Conservation (phyloP, 441 rosid species). For the Pelargonium citronellum region DNA sequence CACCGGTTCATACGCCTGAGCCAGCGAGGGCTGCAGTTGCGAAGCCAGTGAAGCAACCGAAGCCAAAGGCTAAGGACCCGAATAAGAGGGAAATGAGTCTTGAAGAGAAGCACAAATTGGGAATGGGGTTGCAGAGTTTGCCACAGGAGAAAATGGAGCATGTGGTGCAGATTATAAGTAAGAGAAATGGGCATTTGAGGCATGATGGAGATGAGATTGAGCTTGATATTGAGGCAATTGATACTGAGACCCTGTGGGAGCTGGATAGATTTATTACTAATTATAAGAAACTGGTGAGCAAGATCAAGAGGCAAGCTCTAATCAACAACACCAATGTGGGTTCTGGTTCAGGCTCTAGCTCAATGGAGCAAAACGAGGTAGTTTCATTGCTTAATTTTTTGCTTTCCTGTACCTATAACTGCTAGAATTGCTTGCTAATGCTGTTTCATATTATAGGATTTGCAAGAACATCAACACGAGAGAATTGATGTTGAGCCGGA, state of each 20-base stretch:
- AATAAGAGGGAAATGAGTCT: slow-evolving; percentile 57
- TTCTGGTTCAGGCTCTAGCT: slow-evolving; percentile 25
- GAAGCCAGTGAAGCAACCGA: slow-evolving; percentile 62
- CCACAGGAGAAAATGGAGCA: slow-evolving; percentile 95
- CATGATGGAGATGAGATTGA: slow-evolving; percentile 98
- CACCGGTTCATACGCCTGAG: slow-evolving; percentile 1
- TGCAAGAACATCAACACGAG: slow-evolving; percentile 26
- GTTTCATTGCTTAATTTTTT: slow-evolving; percentile 1
- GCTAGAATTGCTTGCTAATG: background rate
- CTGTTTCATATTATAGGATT: slow-evolving; percentile 25
- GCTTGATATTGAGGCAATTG: slow-evolving; percentile 84
- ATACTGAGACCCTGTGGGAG: slow-evolving; percentile 91
- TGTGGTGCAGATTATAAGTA: slow-evolving; percentile 27
- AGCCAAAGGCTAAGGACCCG: slow-evolving; percentile 57
- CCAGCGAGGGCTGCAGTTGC: slow-evolving; percentile 38
- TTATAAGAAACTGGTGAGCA: slow-evolving; percentile 83
- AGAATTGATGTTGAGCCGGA: slow-evolving; percentile 42
- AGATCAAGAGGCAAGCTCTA: slow-evolving; percentile 77
- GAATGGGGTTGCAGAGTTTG: slow-evolving; percentile 77
- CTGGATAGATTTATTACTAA: slow-evolving; percentile 88
- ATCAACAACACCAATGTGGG: slow-evolving; percentile 31
- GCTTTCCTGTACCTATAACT: too few species aligned
- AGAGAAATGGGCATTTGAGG: slow-evolving; percentile 65
- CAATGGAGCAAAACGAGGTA: slow-evolving; percentile 38
- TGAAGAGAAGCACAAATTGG: slow-evolving; percentile 81